Conservation (phyloP, 352 stramenopile genomes). For the Globisporangium paroecandrum region DNA sequence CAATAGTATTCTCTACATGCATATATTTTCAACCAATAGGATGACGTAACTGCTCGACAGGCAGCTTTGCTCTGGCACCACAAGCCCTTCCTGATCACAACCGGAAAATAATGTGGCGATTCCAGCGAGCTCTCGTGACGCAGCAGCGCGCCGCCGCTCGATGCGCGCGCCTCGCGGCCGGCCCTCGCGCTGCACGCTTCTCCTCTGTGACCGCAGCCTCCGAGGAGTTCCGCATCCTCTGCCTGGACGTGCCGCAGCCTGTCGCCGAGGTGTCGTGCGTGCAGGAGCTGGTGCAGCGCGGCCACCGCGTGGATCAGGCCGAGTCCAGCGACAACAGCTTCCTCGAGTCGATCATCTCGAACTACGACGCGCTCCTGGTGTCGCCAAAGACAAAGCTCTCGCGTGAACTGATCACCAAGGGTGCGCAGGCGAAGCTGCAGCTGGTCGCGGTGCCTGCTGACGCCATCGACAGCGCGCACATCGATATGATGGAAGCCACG, state of each 20-base stretch:
- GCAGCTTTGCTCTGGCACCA: neutral
- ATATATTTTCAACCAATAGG: too few species aligned
- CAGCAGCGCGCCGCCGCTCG: conserved; percentile 2
- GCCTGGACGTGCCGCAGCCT: conserved; percentile 48
- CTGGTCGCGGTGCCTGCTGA: conserved; percentile 55
- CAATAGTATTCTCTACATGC: too few species aligned
- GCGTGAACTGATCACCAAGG: conserved; percentile 35
- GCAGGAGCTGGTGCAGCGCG: conserved; percentile 68
- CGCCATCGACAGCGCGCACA: conserved; percentile 51
- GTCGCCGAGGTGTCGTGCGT: conserved; percentile 52
- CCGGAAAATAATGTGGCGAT: conserved; percentile 14
- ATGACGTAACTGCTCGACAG: too few species aligned
- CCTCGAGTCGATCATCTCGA: conserved; percentile 27
- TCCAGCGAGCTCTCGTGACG: conserved; percentile 8
- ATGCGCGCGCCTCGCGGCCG: conserved; percentile 1
- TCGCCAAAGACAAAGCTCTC: conserved; percentile 45
- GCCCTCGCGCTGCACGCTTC: conserved; percentile 12
- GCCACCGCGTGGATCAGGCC: conserved; percentile 55
- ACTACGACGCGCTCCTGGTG: conserved; percentile 61
- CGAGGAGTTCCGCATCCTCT: conserved; percentile 47
- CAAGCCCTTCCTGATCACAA: neutral
- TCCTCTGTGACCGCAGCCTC: conserved; percentile 6
- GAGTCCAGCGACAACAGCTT: conserved; percentile 24
- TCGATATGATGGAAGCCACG: conserved; percentile 77
- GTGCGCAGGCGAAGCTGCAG: conserved; percentile 43